These are phyloP conservation scores for Tulasnella sp. DNA, from an alignment of 768 basidiomycete genomes.

Conservation along the genomic window DNA sequence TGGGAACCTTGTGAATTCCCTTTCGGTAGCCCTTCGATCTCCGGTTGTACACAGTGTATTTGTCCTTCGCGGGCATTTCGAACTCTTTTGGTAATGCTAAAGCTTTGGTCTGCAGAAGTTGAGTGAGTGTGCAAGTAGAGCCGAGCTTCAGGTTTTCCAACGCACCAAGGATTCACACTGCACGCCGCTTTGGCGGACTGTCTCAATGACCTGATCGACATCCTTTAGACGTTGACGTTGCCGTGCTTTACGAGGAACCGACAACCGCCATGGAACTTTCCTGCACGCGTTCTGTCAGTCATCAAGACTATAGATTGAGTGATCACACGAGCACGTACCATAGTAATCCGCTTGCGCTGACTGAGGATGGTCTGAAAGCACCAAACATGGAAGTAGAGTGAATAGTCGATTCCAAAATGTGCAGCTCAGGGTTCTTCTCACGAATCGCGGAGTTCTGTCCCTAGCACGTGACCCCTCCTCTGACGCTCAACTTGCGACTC, in stretches of 20 bases:
- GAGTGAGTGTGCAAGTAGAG: background rate
- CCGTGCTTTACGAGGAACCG: slow-evolving; percentile 84
- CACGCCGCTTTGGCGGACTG: slow-evolving; percentile 73
- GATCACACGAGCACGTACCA: slow-evolving; percentile 44
- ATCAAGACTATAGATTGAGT: background rate
- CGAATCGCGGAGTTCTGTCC: no score
- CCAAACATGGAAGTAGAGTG: slow-evolving; percentile 57
- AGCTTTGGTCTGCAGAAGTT: slow-evolving; percentile 43
- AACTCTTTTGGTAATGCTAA: slow-evolving; percentile 82
- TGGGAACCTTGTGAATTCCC: slow-evolving; percentile 94
- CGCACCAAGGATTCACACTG: slow-evolving; percentile 65
- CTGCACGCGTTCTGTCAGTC: slow-evolving; percentile 30
- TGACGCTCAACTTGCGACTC: no score
- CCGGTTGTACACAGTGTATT: slow-evolving; percentile 83
- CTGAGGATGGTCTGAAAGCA: slow-evolving; percentile 52
- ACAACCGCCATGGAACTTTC: slow-evolving; percentile 93
- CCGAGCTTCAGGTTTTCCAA: slow-evolving; percentile 8
- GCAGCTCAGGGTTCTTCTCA: no score
- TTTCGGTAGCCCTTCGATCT: slow-evolving; percentile 71
- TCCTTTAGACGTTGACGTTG: slow-evolving; percentile 78
- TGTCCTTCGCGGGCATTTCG: slow-evolving; percentile 87
- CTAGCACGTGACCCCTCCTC: no score
- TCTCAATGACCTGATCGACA: slow-evolving; percentile 88
- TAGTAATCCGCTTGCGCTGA: slow-evolving; percentile 58
- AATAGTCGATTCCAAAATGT: no score